A percentile compares a stretch with the other conserved stretches of the same genome.
Conservation (phyloP, 495 filamentous ascomycete genomes). For the Lentithecium fluviatile region DNA sequence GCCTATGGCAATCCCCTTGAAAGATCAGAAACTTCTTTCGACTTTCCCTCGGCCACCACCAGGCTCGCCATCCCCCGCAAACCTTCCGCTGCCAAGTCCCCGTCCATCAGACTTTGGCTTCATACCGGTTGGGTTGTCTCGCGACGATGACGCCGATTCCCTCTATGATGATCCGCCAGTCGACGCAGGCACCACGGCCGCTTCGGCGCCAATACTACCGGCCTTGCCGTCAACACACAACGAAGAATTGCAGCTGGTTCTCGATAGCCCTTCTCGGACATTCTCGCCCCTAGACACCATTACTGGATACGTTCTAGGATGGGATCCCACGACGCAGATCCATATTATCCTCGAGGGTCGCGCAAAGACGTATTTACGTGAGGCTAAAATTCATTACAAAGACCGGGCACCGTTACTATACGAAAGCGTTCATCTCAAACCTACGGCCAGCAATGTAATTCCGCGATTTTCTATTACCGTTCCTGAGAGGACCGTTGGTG, state of each 20-base stretch:
- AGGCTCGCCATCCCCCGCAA: conserved; percentile 1
- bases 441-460: background rate
- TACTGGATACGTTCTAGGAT: conserved; percentile 9
- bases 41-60: conserved; percentile 4
- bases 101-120: conserved; percentile 20
- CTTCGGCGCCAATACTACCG: too few relatives aligned
- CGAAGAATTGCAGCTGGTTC: conserved; percentile 1
- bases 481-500: background rate
- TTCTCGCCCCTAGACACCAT: conserved; percentile 9
- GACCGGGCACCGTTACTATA: conserved; percentile 4
- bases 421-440: conserved; percentile 2
- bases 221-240: too few relatives aligned
- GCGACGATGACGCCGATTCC: background rate
- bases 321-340: background rate
- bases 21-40: conserved; percentile 6
- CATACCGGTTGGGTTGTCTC: conserved; percentile 3
- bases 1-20: background rate
- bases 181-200: too few relatives aligned
- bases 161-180: background rate
- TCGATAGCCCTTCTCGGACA: conserved; percentile 1
- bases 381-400: background rate
- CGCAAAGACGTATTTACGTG: conserved; percentile 4
- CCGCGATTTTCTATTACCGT: conserved; percentile 13
- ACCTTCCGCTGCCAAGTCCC: background rate
- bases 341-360: conserved; percentile 15